Conservation (phyloP, 805 yeast species). For the Candida arabinofermentans region DNA sequence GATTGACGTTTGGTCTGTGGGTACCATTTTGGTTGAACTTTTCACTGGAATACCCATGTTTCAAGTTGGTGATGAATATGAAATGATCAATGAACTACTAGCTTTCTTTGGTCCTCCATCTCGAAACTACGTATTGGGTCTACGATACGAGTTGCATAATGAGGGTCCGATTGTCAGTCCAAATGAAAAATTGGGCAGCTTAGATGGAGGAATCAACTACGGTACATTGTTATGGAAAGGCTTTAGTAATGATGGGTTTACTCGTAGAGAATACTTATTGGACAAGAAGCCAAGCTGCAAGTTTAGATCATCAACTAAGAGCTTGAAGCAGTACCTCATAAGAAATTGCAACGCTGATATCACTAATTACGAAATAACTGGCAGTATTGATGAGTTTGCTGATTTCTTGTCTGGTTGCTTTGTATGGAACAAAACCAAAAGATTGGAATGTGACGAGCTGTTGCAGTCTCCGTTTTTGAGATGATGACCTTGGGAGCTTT, state of each 20-base stretch:
- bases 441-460: constrained; percentile 23
- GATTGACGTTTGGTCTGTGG: constrained; percentile 88
- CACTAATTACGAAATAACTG: not conserved
- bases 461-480: not conserved
- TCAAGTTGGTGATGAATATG: constrained; percentile 47
- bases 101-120: constrained; percentile 47
- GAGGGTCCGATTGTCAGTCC: constrained; percentile 33
- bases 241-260: constrained; percentile 29
- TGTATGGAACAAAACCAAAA: constrained; percentile 33
- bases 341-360: constrained; percentile 1
- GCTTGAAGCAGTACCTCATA: constrained; percentile 12
- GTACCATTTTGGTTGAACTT: constrained; percentile 87
- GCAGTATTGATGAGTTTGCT: constrained; percentile 18
- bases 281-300: constrained; percentile 15
- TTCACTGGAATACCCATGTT: constrained; percentile 51
- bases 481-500: no score
- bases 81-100: constrained; percentile 39
- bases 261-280: constrained; percentile 17
- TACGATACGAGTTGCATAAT: constrained; percentile 35
- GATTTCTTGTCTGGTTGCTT: constrained; percentile 29
- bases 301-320: constrained; percentile 18
- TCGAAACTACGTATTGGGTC: constrained; percentile 33
- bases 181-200: not conserved
- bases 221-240: constrained; percentile 35
- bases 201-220: constrained; percentile 13